Conservation (phyloP, 495 filamentous ascomycete genomes). For the Cercophora samala region DNA sequence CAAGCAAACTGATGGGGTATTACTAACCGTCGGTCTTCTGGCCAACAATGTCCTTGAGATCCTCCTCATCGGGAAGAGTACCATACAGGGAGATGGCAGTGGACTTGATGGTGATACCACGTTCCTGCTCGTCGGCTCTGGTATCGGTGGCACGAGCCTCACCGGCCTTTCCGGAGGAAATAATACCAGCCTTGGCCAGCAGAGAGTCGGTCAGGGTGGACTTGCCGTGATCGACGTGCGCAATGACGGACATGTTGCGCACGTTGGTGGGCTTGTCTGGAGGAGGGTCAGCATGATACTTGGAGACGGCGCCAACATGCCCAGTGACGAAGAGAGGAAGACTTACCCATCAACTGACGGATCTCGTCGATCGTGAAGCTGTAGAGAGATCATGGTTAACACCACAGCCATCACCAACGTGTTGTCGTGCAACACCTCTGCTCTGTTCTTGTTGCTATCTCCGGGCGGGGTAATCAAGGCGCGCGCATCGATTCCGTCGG, state of each 20-base stretch:
- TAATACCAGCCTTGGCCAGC: conserved; percentile 98
- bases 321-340: conserved; percentile 3
- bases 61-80: conserved; percentile 73
- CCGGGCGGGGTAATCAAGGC: conserved; percentile 39
- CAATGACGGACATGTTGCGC: conserved; percentile 99
- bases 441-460: conserved; percentile 28
- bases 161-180: conserved; percentile 96
- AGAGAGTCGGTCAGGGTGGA: conserved; percentile 99
- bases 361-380: conserved; percentile 99
- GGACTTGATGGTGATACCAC: conserved; percentile 99
- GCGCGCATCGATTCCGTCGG: neutral
- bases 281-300: conserved; percentile 19
- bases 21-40: conserved; percentile 67
- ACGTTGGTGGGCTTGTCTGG: conserved; percentile 91
- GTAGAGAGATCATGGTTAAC: conserved; percentile 37
- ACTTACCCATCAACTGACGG: conserved; percentile 74
- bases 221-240: conserved; percentile 99
- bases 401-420: conserved; percentile 11
- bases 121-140: conserved; percentile 94
- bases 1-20: neutral
- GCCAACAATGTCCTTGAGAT: conserved; percentile 87
- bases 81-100: conserved; percentile 99
- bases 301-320: neutral
- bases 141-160: conserved; percentile 96
- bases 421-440: neutral